A percentile compares a stretch with the other conserved stretches of the same genome.
These are phyloP conservation scores for Aspergillus felis DNA, from an alignment of 2,329 filamentous ascomycete species.

Conservation along the genomic window DNA sequence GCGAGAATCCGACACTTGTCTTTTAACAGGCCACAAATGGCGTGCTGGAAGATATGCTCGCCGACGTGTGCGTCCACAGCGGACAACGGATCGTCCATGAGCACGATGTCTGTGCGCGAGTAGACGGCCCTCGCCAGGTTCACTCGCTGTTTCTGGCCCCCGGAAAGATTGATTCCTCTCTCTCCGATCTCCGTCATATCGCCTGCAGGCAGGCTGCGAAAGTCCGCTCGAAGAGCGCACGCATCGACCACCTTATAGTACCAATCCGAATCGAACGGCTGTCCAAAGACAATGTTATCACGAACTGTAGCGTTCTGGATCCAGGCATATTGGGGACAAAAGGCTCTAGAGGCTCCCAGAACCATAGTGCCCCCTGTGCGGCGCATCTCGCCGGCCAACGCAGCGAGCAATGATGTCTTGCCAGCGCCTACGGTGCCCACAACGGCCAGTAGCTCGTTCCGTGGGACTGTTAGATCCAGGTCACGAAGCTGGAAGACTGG, in stretches of 20 bases:
- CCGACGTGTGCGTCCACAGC: conserved; percentile 49
- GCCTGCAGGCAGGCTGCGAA: conserved; percentile 28
- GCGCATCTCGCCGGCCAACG: conserved; percentile 87
- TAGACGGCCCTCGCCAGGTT: conserved; percentile 64
- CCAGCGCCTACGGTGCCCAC: conserved; percentile 64
- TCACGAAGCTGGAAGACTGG: background rate
- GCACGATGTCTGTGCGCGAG: conserved; percentile 55
- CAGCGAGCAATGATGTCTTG: conserved; percentile 84
- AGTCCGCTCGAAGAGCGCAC: conserved; percentile 15
- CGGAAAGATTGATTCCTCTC: conserved; percentile 45
- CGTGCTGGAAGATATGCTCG: conserved; percentile 76
- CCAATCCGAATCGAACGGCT: conserved; percentile 31
- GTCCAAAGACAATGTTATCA: conserved; percentile 79
- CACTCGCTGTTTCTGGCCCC: conserved; percentile 38
- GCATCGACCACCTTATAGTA: conserved; percentile 17
- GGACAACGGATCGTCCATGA: conserved; percentile 58
- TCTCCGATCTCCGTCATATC: conserved; percentile 44
- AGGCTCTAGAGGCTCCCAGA: conserved; percentile 2
- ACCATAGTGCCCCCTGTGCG: conserved; percentile 57
- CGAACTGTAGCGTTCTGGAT: conserved; percentile 78
- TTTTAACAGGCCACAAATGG: conserved; percentile 76
- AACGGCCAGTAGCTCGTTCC: conserved; percentile 55
- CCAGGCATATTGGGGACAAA: conserved; percentile 82
- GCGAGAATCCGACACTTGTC: conserved; percentile 82
- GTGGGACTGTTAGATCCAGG: conserved; percentile 2